Evolutionary conservation across 352 stramenopile species (phyloP).

Genomic region (Phytopythium mirpurense): DNA sequence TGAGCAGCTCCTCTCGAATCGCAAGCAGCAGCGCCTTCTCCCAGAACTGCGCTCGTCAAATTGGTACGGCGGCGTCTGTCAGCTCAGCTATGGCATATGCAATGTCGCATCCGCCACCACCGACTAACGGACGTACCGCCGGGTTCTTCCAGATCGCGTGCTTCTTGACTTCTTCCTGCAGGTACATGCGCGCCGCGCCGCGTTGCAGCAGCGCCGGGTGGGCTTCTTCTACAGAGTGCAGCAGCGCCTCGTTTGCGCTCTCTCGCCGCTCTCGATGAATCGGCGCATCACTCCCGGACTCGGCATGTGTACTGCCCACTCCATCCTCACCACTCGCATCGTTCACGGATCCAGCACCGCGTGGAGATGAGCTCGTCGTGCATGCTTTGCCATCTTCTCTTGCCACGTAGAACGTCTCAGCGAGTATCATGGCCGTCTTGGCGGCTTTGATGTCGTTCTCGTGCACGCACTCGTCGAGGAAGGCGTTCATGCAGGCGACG

Average conservation of each 20-base stretch:
- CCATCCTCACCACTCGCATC: slow-evolving; percentile 6
- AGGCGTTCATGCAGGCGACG: slow-evolving; percentile 62
- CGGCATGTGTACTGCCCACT: too few species aligned
- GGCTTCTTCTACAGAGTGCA: slow-evolving; percentile 23
- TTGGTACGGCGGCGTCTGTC: too few species aligned
- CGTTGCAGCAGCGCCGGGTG: slow-evolving; percentile 32
- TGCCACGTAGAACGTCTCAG: slow-evolving; percentile 73
- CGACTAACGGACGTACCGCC: slow-evolving; percentile 22
- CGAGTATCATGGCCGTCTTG: slow-evolving; percentile 86
- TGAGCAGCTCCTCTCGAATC: slow-evolving; percentile 79
- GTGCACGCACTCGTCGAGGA: slow-evolving; percentile 66
- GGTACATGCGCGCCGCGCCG: slow-evolving; percentile 56
- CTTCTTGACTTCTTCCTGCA: slow-evolving; percentile 82
- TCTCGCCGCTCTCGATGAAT: not conserved
- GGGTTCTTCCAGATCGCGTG: slow-evolving; percentile 83
- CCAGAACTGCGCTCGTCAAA: slow-evolving; percentile 49
- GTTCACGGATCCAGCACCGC: too few species aligned
- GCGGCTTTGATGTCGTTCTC: slow-evolving; percentile 80
- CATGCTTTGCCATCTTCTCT: not conserved
- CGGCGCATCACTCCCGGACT: not conserved
- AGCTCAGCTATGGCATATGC: too few species aligned
- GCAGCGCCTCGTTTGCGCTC: slow-evolving; percentile 22
- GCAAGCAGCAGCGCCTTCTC: slow-evolving; percentile 80
- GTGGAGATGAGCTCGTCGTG: not conserved
- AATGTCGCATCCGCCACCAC: too few species aligned